These are phyloP conservation scores for Malassezia restricta DNA, from an alignment of 1,284 basidiomycete genomes.

Conservation along the genomic window DNA sequence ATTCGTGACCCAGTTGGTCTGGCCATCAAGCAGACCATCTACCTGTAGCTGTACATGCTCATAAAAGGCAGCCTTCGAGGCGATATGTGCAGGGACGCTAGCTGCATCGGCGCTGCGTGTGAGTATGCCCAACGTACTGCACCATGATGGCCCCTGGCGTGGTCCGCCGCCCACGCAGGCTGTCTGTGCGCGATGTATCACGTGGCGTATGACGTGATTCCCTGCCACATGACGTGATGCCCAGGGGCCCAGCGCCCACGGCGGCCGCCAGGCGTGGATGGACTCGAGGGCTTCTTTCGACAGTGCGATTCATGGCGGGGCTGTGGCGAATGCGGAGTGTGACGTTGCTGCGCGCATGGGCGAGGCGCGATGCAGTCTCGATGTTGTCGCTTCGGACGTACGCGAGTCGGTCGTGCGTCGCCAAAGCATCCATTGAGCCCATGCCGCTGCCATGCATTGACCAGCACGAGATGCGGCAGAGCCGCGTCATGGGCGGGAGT, in stretches of 20 bases:
- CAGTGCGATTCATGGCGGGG: no score
- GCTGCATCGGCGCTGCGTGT: slow-evolving; percentile 51
- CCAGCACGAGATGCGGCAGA: slow-evolving; percentile 35
- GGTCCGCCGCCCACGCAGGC: not conserved
- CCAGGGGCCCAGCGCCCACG: no score
- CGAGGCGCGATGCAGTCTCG: no score
- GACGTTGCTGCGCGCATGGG: no score
- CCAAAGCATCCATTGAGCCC: not conserved
- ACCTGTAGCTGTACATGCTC: slow-evolving; percentile 40
- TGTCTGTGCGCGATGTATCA: not conserved
- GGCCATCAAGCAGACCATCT: slow-evolving; percentile 30
- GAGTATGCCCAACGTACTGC: slow-evolving; percentile 5
- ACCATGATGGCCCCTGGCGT: slow-evolving; percentile 3
- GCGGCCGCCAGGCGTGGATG: no score
- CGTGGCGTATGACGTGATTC: slow-evolving; percentile 2
- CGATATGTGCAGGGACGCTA: slow-evolving; percentile 56
- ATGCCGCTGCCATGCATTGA: slow-evolving; percentile 40
- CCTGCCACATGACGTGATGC: no score
- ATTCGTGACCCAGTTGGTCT: slow-evolving; percentile 37
- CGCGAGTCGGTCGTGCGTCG: no score
- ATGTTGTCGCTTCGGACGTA: no score
- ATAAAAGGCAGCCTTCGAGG: slow-evolving; percentile 43
- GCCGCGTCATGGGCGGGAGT: slow-evolving; percentile 18
- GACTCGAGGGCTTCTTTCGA: no score
- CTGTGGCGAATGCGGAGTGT: no score